Base-by-base conservation (phyloP, 2,329 filamentous ascomycete genomes). In the Xylariomycetidae sp. region DNA sequence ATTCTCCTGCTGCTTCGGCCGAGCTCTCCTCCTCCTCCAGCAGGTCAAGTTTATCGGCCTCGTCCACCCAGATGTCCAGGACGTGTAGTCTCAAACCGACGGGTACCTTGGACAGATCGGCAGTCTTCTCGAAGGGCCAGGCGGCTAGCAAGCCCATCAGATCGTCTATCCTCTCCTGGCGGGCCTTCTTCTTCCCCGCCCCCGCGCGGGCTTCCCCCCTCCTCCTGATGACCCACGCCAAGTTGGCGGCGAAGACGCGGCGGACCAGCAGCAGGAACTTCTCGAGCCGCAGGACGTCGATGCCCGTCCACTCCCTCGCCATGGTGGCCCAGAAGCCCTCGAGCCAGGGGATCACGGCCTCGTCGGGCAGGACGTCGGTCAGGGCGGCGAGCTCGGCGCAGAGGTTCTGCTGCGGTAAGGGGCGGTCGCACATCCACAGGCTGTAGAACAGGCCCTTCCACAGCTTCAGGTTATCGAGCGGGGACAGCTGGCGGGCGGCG, bases 371-470 rank as follows among this genome's bases (percentile, higher is more conserved):
- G 15, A 71, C 63, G 42, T 74, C 70, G 27, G 84, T 59, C 30
- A 96, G 77, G 2, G 64, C 74, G 27, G 88, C 85, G 35, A 97
- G 82, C 42, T 89, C 82, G 46, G 72, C 66, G 48, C 85, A 85
- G 28, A 97, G 82, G 27, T 76, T 76, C 68, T 95, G 88, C 67
- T 96, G 90, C 3, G 85, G 82, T n/a, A 81, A 66, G 9, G 88
- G 82, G 30, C 88, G 85, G 69, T 96, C 89, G 60, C 83, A 88
- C 81, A 95, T 92, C 83, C 88, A 96, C 53, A 92, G 77, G 54
- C 82, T 83, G 71, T 88, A 96, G 69, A 92, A 96, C 14, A 97
- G 76, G 5, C 88, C 90, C 57, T 94, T 94, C 88, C 88, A 95
- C 45, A 97, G 75, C 67, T 95, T 95, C 40, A 90, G 70, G 31